Percentiles rank a stretch among this genome's conserved stretches.
phyloP scores from a whole-genome alignment of 306 rosid species.

The Casuarina glauca region DNA sequence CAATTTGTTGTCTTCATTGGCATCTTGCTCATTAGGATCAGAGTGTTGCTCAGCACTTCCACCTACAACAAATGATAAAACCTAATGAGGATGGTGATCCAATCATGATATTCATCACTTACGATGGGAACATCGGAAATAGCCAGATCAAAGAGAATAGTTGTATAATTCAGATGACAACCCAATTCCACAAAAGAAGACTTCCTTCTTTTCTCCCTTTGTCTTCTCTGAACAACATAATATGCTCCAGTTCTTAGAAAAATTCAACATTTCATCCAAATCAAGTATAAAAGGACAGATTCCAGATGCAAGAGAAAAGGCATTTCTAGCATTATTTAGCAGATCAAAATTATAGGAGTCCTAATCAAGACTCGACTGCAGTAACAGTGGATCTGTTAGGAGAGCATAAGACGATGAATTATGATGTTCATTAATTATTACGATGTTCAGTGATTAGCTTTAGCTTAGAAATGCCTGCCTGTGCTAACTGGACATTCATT shows the following conservation, averaged over 20 bases:
- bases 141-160: constrained; percentile 13
- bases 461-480: background rate
- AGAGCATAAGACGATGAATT: background rate
- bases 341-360: background rate
- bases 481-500: constrained; percentile 1
- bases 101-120: background rate
- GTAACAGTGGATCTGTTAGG: background rate
- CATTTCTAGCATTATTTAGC: background rate
- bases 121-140: background rate
- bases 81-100: constrained; percentile 3
- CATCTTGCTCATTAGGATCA: constrained; percentile 57
- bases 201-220: background rate
- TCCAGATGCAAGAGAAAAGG: background rate
- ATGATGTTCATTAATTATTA: background rate
- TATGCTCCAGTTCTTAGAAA: background rate
- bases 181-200: constrained; percentile 2
- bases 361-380: background rate
- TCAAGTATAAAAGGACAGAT: background rate
- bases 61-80: constrained; percentile 37
- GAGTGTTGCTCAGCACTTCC: constrained; percentile 49
- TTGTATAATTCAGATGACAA: background rate
- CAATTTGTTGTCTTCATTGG: constrained; percentile 37
- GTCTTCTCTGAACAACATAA: background rate
- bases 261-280: background rate
- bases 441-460: background rate